Evolutionary conservation across 768 basidiomycete genomes (phyloP).

Genomic region (Amyloporia xantha): DNA sequence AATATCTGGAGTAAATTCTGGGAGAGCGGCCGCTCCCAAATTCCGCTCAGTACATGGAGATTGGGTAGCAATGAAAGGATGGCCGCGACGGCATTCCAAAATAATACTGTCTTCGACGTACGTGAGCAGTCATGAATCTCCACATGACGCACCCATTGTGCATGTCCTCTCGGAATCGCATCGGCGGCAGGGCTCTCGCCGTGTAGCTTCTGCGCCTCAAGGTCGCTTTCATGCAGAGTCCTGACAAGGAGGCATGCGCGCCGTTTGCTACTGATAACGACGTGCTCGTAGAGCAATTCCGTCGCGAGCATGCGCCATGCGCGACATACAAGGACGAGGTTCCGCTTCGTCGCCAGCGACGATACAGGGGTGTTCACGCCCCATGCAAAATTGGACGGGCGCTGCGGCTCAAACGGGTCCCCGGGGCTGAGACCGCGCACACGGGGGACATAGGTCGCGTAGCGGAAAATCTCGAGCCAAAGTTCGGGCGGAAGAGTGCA

Average conservation of each 20-base stretch:
- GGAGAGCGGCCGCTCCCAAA: conserved; percentile 40
- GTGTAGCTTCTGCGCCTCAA: conserved; percentile 4
- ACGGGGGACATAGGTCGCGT: conserved; percentile 35
- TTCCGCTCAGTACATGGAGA: conserved; percentile 38
- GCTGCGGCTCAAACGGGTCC: conserved; percentile 39
- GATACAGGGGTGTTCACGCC: conserved; percentile 22
- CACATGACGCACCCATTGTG: conserved; percentile 42
- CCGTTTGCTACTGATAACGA: conserved; percentile 36
- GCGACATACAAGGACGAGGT: conserved; percentile 49
- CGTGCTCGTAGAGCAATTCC: conserved; percentile 46
- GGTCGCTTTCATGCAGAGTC: conserved; percentile 25
- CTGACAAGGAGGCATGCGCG: conserved; percentile 34
- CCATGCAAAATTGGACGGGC: conserved; percentile 38
- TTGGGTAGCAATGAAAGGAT: conserved; percentile 41
- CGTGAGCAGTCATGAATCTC: conserved; percentile 42
- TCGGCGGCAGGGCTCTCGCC: background rate
- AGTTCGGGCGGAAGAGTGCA: conserved; percentile 18
- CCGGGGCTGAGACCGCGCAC: conserved; percentile 37
- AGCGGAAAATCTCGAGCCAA: conserved; percentile 23
- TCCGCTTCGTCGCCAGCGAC: conserved; percentile 29
- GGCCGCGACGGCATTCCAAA: conserved; percentile 36
- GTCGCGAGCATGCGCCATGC: conserved; percentile 43
- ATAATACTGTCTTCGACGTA: conserved; percentile 30
- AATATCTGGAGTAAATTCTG: conserved; percentile 37
- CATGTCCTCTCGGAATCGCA: conserved; percentile 22